Evolutionary conservation across 2,329 filamentous ascomycete species (phyloP), one percentile per base, ranked within the genome.

Genomic region (Cladorrhinum sp.): DNA sequence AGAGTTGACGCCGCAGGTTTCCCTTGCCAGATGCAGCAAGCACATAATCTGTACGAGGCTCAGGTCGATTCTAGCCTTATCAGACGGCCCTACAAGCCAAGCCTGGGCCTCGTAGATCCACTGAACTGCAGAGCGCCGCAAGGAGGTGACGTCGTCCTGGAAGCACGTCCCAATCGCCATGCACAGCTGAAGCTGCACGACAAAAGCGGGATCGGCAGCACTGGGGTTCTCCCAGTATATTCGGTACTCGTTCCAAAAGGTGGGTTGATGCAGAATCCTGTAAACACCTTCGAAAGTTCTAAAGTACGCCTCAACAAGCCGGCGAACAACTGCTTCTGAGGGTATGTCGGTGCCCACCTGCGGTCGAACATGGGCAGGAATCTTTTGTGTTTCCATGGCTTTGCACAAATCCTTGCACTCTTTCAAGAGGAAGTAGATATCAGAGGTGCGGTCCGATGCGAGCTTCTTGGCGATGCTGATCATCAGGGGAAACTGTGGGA

Each of bases 201-300:
- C 57, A 66, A 85, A 84, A 6, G 73, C 70, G 16, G 73, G 67
- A 27, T 75, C 78, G 1, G 75, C 72, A 0, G 72, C 71, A 20
- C 70, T 65, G 0, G 77, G 75, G 16, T 76, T 74, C 29, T 75
- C 70, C 80, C 80, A 84, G 68, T 80, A 81, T 2, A 69, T 66
- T 9, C 76, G 74, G 64, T 86, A 88, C 29, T 85, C 80, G 10
- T 74, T 74, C 50, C 76, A 73, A 63, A 88, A 87, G 0, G 79
- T 80, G 0, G 85, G 84, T 1, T 83, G 69, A 67, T 88, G 81
- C 8, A 88, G 60, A 23, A 88, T 76, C 2, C 85, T 78, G 62
- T 83, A 78, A 16, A 82, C 79, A 1, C 81, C 79, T 66, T 85
- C 83, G 1, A 72, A 74, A 0, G 79, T 80, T 1, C 74, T 69